A percentile compares a stretch with the other conserved stretches of the same genome.
phyloP scores from a whole-genome alignment of 306 rosid genomes.

The Rubus parviflorus region DNA sequence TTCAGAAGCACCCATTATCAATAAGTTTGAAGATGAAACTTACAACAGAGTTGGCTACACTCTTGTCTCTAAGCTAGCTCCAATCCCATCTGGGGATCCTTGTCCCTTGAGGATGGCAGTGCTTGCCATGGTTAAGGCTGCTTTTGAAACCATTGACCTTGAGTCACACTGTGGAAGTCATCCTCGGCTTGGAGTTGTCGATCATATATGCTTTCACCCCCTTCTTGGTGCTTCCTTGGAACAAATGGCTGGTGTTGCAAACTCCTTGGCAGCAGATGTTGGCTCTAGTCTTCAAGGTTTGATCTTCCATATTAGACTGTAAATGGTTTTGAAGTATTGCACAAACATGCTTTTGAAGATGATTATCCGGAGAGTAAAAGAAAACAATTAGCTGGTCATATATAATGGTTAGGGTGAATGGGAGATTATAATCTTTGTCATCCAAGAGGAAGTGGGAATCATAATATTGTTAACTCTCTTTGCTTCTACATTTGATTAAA shows the following conservation, averaged over 20 bases:
- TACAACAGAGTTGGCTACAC: constrained; percentile 94
- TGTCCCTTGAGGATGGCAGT: constrained; percentile 63
- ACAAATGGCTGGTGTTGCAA: constrained; percentile 61
- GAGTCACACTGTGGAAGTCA: constrained; percentile 73
- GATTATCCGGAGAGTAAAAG: not conserved
- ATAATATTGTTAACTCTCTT: not conserved
- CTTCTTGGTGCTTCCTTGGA: constrained; percentile 59
- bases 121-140: constrained; percentile 78
- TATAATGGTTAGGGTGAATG: not conserved
- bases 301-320: constrained; percentile 19
- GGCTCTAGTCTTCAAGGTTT: constrained; percentile 75
- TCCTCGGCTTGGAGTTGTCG: constrained; percentile 88
- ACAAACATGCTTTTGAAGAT: not conserved
- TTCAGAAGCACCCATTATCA: constrained; percentile 59
- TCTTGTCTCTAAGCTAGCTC: constrained; percentile 61
- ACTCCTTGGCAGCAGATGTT: constrained; percentile 51
- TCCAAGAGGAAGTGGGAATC: not conserved
- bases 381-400: not conserved
- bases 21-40: constrained; percentile 74
- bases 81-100: constrained; percentile 23
- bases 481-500: not conserved
- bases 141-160: constrained; percentile 59
- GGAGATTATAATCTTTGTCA: not conserved
- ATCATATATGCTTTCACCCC: constrained; percentile 89
- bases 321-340: not conserved